Base-by-base conservation (phyloP, 2,329 filamentous ascomycete species). In the Fusarium oligoseptatum region DNA sequence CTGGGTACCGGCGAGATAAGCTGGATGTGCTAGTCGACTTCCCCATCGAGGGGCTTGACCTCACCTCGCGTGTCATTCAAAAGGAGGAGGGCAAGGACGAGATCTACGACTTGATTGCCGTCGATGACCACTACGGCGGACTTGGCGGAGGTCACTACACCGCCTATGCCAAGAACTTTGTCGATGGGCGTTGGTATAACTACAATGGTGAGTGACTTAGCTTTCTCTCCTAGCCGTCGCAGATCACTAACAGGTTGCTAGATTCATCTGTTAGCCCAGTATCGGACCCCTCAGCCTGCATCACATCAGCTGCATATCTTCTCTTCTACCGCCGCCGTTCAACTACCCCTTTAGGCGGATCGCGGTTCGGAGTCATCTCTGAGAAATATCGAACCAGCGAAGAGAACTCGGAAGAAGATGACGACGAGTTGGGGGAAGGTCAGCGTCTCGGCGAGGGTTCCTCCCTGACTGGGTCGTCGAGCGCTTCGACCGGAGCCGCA, bases 61-160 rank as follows among this genome's bases (percentile, higher is more conserved):
- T 99, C 72, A 93, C 90, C 3, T 88, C 90, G 32, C 91, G 95
- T 63, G 94, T 98, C 10, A 91, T 96, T 15, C 88, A 95, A 73
- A 92, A 92, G 64, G 94, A 96, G 77, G 91, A 93, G 39, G 94
- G 92, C 37, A 97, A 97, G 83, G 88, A 92, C 69, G 90, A 97
- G 80, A 87, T 95, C 12, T 99, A 98, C 80, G 97, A 99, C 82
- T 87, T 99, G 36, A 97, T 99, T 80, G 97, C 93, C 15, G 95
- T 99, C 2, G 97, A 99, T 83, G 96, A 98, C 81, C 97, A 99
- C 83, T 98, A 93, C 81, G 97, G 97, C 70, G 95, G 95, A 34
- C 89, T 99, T 41, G 95, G 95, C 69, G 97, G 97, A 48, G 97
- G 97, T 1, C 97, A 99, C 83, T 99, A 99, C 85, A 98, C 95